Evolutionary conservation across 805 yeast species (phyloP), one percentile per base, ranked within the genome.

Genomic region (Priceomyces castillae): DNA sequence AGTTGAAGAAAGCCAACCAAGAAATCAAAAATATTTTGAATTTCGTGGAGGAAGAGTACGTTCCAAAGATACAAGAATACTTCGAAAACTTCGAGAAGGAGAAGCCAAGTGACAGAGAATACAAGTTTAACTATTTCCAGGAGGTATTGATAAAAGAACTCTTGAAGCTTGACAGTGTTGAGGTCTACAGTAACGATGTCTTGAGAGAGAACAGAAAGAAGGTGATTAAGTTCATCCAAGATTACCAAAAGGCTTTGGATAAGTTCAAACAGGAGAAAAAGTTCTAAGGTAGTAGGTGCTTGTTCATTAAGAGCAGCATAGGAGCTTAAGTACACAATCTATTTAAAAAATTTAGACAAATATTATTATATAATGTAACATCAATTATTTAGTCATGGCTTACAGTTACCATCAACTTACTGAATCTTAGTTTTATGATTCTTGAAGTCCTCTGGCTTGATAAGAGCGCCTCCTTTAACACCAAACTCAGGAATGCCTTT

Each of bases 61-160:
- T 69, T 37, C 73, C 73, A 1, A 50, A 63, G 44, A 67, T 67
- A 40, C 67, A 67, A 41, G 61, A 57, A 3, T 66, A 62, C 40
- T 56, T 67, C 34, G 59, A 52, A 28, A 57, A 54, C 44, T 59
- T 58, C 50, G 50, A 54, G 38, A 23, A 42, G 2, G 61, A 63
- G 54, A 50, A 50, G 25, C 38, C 43, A 0, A 70, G 64, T 5
- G 69, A 71, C 37, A 57, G 62, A 28, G 60, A 62, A 45, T 83
- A 79, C 58, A 75, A 77, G 54, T 74, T 70, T 51, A 74, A 76
- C 41, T 85, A 72, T 57, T 80, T 71, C 58, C 84, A 81, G 53
- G 95, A 86, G 59, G 76, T 76, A 73, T 63, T 86, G 34, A 67
- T 86, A 59, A 84, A 84, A 57, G 72, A 82, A 48, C 61, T 85